Evolutionary conservation across 495 filamentous ascomycete genomes (phyloP).

Genomic region (Neurospora sp.): DNA sequence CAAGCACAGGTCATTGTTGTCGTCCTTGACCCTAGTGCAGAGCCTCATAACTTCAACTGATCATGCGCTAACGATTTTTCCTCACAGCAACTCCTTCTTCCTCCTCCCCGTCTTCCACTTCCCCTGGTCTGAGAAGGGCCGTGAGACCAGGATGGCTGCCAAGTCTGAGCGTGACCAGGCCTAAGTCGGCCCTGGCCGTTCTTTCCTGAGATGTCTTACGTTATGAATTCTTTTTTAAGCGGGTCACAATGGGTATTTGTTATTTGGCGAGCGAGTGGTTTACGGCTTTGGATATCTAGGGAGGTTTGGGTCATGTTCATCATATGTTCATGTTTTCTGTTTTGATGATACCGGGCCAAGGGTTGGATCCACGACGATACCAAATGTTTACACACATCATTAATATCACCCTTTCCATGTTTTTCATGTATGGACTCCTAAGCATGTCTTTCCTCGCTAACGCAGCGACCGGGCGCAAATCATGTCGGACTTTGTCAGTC

Average conservation of each 20-base stretch:
- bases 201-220: not conserved
- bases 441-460: not conserved
- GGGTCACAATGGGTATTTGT: not conserved
- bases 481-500: not conserved
- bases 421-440: not conserved
- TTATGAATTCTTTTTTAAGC: not conserved
- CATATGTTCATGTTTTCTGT: not conserved
- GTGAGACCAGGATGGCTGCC: conserved; percentile 37
- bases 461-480: not conserved
- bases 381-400: not conserved
- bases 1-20: conserved; percentile 16
- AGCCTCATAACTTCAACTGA: conserved; percentile 4
- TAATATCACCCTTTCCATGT: not conserved
- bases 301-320: not conserved
- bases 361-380: not conserved
- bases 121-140: conserved; percentile 89
- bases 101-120: conserved; percentile 90
- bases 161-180: conserved; percentile 27
- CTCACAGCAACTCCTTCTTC: conserved; percentile 76
- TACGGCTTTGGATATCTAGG: not conserved
- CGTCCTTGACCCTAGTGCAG: conserved; percentile 6
- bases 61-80: conserved; percentile 7
- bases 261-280: not conserved
- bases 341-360: not conserved
- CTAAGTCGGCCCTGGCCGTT: conserved; percentile 7